Evolutionary conservation across 1,139 yeast genomes (phyloP).

Genomic region (Pichia sp.): DNA sequence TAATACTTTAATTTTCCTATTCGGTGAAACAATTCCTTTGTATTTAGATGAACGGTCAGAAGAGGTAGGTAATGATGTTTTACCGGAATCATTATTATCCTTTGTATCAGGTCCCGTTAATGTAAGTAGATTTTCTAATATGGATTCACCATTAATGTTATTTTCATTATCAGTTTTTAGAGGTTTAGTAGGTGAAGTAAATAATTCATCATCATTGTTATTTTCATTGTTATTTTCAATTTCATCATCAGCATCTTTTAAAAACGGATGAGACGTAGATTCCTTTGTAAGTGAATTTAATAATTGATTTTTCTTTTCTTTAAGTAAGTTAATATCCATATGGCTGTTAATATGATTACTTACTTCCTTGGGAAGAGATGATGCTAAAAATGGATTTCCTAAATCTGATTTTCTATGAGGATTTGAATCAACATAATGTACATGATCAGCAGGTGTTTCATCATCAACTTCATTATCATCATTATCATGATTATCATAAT

Average conservation of each 20-base stretch:
- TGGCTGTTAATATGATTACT: not conserved
- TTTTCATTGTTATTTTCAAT: not conserved
- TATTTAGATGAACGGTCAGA: not conserved
- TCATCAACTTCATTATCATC: conserved; percentile 1
- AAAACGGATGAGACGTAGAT: conserved; percentile 5
- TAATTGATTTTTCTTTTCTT: conserved; percentile 26
- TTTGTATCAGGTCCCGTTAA: not conserved
- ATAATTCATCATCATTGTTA: conserved; percentile 2
- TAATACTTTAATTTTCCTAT: conserved; percentile 32
- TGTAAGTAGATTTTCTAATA: conserved; percentile 16
- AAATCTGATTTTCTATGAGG: conserved; percentile 11
- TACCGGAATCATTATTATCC: not conserved
- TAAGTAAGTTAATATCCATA: conserved; percentile 21
- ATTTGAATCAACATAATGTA: conserved; percentile 10
- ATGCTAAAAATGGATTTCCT: conserved; percentile 21
- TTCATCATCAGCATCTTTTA: conserved; percentile 5
- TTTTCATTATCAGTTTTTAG: not conserved
- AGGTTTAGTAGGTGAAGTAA: conserved; percentile 6
- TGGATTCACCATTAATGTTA: conserved; percentile 14
- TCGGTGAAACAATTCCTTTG: conserved; percentile 29
- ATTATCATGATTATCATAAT: conserved; percentile 3
- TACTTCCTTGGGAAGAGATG: not conserved
- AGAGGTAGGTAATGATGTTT: not conserved
- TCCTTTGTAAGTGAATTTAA: conserved; percentile 29
- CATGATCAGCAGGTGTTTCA: conserved; percentile 3